These are phyloP conservation scores for Lactarius quietus DNA, from an alignment of 768 basidiomycete genomes.

Conservation along the genomic window DNA sequence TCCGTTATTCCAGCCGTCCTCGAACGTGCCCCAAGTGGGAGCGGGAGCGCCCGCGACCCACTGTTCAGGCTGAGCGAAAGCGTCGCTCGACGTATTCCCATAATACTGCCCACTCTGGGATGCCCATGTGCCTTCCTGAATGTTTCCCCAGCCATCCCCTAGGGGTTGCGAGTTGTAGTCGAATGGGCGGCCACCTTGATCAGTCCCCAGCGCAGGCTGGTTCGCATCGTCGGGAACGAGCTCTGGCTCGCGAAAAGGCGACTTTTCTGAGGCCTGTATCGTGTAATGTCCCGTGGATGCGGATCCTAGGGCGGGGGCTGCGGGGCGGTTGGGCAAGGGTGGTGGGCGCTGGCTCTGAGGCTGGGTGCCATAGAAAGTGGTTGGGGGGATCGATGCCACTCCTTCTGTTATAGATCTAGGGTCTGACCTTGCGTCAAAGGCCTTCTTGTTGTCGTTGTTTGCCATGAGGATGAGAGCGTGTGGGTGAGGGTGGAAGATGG, in stretches of 20 bases:
- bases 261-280: constrained; percentile 28
- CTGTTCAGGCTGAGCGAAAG: too few species aligned
- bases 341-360: constrained; percentile 31
- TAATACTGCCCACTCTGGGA: constrained; percentile 10
- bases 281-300: constrained; percentile 35
- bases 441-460: constrained; percentile 7
- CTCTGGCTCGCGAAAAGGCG: constrained; percentile 33
- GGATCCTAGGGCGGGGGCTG: constrained; percentile 34
- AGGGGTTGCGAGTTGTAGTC: constrained; percentile 13
- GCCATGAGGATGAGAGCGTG: constrained; percentile 5
- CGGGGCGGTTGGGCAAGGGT: constrained; percentile 36
- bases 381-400: constrained; percentile 31
- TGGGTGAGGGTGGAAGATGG: not conserved
- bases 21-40: constrained; percentile 16
- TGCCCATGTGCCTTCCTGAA: constrained; percentile 14
- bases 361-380: constrained; percentile 15
- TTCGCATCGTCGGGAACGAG: constrained; percentile 29
- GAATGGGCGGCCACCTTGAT: constrained; percentile 20
- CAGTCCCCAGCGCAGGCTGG: constrained; percentile 9
- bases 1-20: constrained; percentile 17
- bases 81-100: constrained; percentile 10
- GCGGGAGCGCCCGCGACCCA: constrained; percentile 21
- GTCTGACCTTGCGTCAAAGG: constrained; percentile 6
- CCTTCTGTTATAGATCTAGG: not conserved
- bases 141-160: constrained; percentile 12